phyloP scores from a whole-genome alignment of 306 rosid genomes.

The Cercis canadensis region DNA sequence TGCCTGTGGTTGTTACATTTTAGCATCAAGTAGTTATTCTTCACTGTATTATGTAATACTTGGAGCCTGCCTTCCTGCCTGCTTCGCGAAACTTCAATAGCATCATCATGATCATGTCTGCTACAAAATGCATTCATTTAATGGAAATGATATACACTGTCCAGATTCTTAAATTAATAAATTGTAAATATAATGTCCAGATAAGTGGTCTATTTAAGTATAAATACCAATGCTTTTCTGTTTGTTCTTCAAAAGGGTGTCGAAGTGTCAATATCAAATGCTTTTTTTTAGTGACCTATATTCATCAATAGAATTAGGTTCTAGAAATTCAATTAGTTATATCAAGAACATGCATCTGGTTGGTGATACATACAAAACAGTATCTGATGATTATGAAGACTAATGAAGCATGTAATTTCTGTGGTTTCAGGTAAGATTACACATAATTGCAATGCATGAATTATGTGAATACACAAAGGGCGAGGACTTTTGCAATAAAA shows the following conservation, averaged over 20 bases:
- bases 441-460: constrained; percentile 95
- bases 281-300: not conserved
- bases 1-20: constrained; percentile 20
- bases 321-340: not conserved
- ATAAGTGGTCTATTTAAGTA: constrained; percentile 18
- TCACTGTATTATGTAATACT: constrained; percentile 17
- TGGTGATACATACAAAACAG: constrained; percentile 28
- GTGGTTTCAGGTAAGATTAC: constrained; percentile 84
- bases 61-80: constrained; percentile 14
- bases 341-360: constrained; percentile 31
- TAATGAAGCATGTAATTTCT: constrained; percentile 44
- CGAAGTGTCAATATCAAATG: constrained; percentile 16
- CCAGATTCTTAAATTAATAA: no score
- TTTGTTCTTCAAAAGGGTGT: not conserved
- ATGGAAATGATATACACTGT: not conserved
- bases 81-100: constrained; percentile 9
- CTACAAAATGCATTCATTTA: constrained; percentile 6
- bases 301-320: constrained; percentile 2
- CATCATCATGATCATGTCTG: constrained; percentile 25
- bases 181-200: not conserved
- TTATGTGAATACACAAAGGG: constrained; percentile 95
- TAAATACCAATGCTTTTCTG: not conserved
- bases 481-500: no score
- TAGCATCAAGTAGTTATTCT: constrained; percentile 11
- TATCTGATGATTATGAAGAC: constrained; percentile 34